Evolutionary conservation across 2,329 filamentous ascomycete genomes (phyloP).

Genomic region (Pseudogymnoascus sp.): DNA sequence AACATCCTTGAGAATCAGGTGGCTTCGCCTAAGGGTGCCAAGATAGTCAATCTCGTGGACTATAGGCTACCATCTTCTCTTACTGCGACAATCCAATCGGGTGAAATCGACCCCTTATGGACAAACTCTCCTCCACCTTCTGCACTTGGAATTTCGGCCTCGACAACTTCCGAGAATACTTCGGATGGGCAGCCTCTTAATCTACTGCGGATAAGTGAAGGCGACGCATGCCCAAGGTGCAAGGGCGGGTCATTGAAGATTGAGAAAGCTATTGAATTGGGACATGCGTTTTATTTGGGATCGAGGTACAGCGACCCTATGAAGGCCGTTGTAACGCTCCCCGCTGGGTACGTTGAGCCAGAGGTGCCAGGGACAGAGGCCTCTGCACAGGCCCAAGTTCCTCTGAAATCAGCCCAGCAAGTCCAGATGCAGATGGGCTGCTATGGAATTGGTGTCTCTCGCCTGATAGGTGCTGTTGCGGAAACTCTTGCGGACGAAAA

Average conservation of each 20-base stretch:
- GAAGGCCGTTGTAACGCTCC: slow-evolving; percentile 51
- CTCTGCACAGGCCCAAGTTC: neutral
- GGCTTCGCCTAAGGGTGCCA: slow-evolving; percentile 1
- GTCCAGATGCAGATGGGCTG: slow-evolving; percentile 86
- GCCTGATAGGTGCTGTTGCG: slow-evolving; percentile 80
- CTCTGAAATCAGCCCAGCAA: slow-evolving; percentile 11
- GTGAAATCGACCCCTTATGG: slow-evolving; percentile 18
- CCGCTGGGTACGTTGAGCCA: slow-evolving; percentile 19
- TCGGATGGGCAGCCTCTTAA: slow-evolving; percentile 44
- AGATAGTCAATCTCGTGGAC: slow-evolving; percentile 35
- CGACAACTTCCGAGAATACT: slow-evolving; percentile 28
- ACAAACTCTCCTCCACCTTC: slow-evolving; percentile 11
- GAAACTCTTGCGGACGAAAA: slow-evolving; percentile 62
- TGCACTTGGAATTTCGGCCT: slow-evolving; percentile 11
- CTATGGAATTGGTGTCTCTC: slow-evolving; percentile 88
- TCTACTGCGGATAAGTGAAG: slow-evolving; percentile 56
- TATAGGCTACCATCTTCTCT: slow-evolving; percentile 24
- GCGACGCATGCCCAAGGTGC: slow-evolving; percentile 70
- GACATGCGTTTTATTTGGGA: slow-evolving; percentile 91
- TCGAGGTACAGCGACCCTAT: slow-evolving; percentile 79
- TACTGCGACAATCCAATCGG: slow-evolving; percentile 10
- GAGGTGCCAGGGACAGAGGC: neutral
- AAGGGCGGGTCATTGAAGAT: slow-evolving; percentile 52
- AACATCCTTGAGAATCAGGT: neutral
- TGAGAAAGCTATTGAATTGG: slow-evolving; percentile 76